Conservation (phyloP, 805 yeast species). For the Ogataea haglerorum region DNA sequence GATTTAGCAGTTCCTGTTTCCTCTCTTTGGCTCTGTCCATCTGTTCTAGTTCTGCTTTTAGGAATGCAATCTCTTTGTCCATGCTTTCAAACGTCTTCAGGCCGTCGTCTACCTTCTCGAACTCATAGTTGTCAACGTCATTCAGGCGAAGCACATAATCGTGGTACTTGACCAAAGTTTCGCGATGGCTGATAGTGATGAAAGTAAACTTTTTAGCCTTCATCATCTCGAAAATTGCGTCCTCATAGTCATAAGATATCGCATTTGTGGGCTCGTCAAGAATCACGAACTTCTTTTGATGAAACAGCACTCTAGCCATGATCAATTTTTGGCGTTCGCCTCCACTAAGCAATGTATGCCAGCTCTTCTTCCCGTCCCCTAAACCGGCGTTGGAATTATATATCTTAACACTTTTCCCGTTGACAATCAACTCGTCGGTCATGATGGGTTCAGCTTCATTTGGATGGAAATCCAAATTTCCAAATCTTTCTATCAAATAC, state of each 20-base stretch:
- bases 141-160: conserved; percentile 69
- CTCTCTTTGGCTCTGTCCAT: conserved; percentile 60
- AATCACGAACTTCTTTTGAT: conserved; percentile 75
- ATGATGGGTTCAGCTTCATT: conserved; percentile 12
- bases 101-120: conserved; percentile 31
- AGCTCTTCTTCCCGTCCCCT: conserved; percentile 35
- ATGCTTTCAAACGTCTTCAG: conserved; percentile 50
- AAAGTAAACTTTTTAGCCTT: conserved; percentile 68
- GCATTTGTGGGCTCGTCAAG: conserved; percentile 96
- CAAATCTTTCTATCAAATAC: conserved; percentile 67
- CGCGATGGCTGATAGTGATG: conserved; percentile 80
- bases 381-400: conserved; percentile 26
- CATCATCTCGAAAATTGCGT: conserved; percentile 72
- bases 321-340: conserved; percentile 91
- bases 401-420: conserved; percentile 25
- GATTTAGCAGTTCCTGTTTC: conserved; percentile 51
- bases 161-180: conserved; percentile 80
- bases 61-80: conserved; percentile 70
- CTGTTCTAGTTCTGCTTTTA: conserved; percentile 56
- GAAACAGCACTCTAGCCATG: conserved; percentile 81
- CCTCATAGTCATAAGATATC: conserved; percentile 85
- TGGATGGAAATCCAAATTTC: conserved; percentile 45
- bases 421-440: conserved; percentile 26
- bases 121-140: conserved; percentile 52
- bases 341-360: conserved; percentile 94